Evolutionary conservation across 176 grass and related monocot species (phyloP).

Genomic region (Hordeum vulgare): DNA sequence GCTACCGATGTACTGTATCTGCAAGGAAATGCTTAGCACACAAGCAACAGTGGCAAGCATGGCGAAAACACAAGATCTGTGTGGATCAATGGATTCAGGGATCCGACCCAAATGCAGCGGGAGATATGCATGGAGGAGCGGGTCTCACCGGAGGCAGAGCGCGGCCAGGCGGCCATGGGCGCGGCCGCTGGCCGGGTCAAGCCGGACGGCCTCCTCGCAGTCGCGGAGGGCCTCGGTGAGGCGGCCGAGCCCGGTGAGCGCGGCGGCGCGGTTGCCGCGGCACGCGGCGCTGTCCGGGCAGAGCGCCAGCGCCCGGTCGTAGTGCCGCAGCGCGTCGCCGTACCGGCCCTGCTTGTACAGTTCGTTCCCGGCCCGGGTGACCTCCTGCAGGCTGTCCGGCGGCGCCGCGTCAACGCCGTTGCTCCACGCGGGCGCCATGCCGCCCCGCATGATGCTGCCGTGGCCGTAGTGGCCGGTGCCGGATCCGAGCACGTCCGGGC

Average conservation of each 20-base stretch:
- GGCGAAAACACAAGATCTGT: conserved; percentile 9
- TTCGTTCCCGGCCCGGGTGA: conserved; percentile 53
- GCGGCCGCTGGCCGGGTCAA: conserved; percentile 51
- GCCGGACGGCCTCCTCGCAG: conserved; percentile 46
- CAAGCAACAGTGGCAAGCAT: conserved; percentile 6
- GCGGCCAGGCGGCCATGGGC: conserved; percentile 44
- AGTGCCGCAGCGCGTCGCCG: conserved; percentile 50
- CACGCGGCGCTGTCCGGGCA: conserved; percentile 57
- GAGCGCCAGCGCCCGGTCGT: conserved; percentile 43
- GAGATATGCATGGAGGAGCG: neutral
- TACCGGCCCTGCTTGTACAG: conserved; percentile 53
- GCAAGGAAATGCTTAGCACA: neutral
- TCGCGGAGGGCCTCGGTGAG: conserved; percentile 47
- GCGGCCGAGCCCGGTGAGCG: conserved; percentile 46
- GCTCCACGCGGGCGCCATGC: neutral
- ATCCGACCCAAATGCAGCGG: neutral
- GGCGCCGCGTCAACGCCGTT: conserved; percentile 13
- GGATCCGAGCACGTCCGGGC: conserved; percentile 51
- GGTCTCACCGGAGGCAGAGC: conserved; percentile 49
- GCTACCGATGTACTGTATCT: neutral
- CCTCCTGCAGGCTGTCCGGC: conserved; percentile 22
- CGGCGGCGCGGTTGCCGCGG: conserved; percentile 55
- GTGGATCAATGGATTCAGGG: neutral
- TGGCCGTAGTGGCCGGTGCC: conserved; percentile 65
- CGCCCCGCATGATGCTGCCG: conserved; percentile 58